Evolutionary conservation across 2,329 filamentous ascomycete genomes (phyloP), one percentile per base, ranked within the genome.

Genomic region (Colletotrichum abscissum): DNA sequence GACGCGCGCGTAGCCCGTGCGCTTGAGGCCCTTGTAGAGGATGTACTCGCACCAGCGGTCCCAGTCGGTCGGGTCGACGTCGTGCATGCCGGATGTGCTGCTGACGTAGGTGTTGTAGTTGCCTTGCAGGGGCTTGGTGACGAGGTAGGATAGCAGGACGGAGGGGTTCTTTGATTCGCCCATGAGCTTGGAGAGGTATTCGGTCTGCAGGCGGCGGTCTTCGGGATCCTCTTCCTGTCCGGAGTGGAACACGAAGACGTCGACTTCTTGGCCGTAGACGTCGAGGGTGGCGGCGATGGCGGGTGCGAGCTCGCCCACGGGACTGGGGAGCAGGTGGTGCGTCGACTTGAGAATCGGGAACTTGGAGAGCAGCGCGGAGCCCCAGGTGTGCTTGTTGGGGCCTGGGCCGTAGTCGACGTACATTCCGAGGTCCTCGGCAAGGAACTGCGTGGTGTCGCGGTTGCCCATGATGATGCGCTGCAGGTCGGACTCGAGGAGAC

Each of bases 401-500:
- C 97, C 97, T 35, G 97, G 97, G 68, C 97, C 97, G 79, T 95
- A 98, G 85, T 99, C 97, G 63, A 97, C 95, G 80, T 98, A 99
- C 97, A 99, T 99, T 78, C 97, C 97, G 12, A 99, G 89, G 77
- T 99, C 95, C 81, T 98, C 96, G 24, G 97, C 95, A 9, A 99
- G 89, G 84, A 94, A 97, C 81, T 98, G 97, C 1, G 97, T 98
- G 9, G 94, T 93, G 81, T 99, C 97, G 76, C 97, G 93, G 85
- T 98, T 99, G 79, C 97, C 97, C 97, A 98, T 99, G 86, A 99
- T 99, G 84, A 99, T 98, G 77, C 96, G 94, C 85, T 99, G 97
- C 46, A 94, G 89, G 81, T 99, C 97, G 0, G 93, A 94, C 83
- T 99, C 97, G 0, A 99, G 89, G 24, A 99, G 89, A n/a, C 97